Evolutionary conservation across 495 filamentous ascomycete genomes (phyloP).

Genomic region (Penicillium ochrochloron): DNA sequence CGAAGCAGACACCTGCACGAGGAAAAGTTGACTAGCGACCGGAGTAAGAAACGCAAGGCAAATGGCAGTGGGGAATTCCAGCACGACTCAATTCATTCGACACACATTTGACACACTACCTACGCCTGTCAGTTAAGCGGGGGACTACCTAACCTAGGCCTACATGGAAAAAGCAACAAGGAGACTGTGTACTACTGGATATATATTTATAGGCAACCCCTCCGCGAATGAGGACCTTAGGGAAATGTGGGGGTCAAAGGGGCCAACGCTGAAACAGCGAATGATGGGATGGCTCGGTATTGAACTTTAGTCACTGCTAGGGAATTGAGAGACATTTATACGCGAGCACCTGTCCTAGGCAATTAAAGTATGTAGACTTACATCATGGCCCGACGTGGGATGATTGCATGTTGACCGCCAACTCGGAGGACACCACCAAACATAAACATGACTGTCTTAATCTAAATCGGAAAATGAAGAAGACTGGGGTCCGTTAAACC

Average conservation of each 20-base stretch:
- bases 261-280: conserved; percentile 9
- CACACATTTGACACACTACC: no score
- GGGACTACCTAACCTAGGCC: neutral
- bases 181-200: neutral
- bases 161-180: neutral
- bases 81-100: neutral
- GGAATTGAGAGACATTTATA: neutral
- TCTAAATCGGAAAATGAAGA: neutral
- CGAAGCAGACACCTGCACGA: neutral
- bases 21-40: neutral
- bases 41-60: neutral
- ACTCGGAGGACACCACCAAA: neutral
- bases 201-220: neutral
- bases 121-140: neutral
- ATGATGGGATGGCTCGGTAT: neutral
- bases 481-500: no score
- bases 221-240: neutral
- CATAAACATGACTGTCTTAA: neutral
- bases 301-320: neutral
- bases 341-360: neutral
- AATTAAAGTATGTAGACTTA: neutral
- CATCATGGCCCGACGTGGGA: neutral
- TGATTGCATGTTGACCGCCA: neutral
- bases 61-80: neutral
- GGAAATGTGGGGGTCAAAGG: conserved; percentile 15